phyloP scores from a whole-genome alignment of 306 rosid species.

The Quercus parvula region DNA sequence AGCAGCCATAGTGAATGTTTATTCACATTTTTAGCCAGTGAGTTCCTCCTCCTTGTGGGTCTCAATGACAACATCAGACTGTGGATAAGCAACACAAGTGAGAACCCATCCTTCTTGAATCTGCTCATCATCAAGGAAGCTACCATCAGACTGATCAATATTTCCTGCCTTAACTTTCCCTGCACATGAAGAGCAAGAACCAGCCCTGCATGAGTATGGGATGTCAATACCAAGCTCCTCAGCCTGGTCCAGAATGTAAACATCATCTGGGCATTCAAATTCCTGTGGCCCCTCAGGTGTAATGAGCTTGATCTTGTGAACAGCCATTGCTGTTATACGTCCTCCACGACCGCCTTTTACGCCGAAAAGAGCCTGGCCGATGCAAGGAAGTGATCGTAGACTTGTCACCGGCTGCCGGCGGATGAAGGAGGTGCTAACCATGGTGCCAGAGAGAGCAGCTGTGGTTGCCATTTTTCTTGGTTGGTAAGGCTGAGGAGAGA shows the following conservation, averaged over 20 bases:
- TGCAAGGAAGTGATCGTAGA: constrained; percentile 37
- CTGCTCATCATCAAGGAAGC: constrained; percentile 84
- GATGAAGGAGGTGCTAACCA: constrained; percentile 60
- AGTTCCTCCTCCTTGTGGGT: constrained; percentile 94
- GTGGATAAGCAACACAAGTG: constrained; percentile 76
- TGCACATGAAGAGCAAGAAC: constrained; percentile 81
- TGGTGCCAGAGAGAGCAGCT: constrained; percentile 50
- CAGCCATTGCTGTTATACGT: constrained; percentile 53
- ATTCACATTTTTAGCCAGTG: constrained; percentile 24
- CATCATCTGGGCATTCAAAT: constrained; percentile 53
- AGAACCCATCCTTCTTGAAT: constrained; percentile 40
- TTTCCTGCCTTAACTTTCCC: constrained; percentile 48
- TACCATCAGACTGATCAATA: constrained; percentile 65
- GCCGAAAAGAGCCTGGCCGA: constrained; percentile 51
- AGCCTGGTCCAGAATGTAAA: constrained; percentile 61
- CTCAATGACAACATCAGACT: constrained; percentile 44
- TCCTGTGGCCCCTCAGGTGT: constrained; percentile 61
- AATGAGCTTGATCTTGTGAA: constrained; percentile 51
- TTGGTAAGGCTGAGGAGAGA: neutral
- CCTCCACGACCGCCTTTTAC: constrained; percentile 52
- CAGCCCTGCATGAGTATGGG: constrained; percentile 90
- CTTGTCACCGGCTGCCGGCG: constrained; percentile 36
- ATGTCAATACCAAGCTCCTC: constrained; percentile 64
- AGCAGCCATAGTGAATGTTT: neutral
- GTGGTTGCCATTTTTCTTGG: constrained; percentile 34